Evolutionary conservation across 2,329 filamentous ascomycete genomes (phyloP), one percentile per base, ranked within the genome.

Genomic region (Biscogniauxia sp.): DNA sequence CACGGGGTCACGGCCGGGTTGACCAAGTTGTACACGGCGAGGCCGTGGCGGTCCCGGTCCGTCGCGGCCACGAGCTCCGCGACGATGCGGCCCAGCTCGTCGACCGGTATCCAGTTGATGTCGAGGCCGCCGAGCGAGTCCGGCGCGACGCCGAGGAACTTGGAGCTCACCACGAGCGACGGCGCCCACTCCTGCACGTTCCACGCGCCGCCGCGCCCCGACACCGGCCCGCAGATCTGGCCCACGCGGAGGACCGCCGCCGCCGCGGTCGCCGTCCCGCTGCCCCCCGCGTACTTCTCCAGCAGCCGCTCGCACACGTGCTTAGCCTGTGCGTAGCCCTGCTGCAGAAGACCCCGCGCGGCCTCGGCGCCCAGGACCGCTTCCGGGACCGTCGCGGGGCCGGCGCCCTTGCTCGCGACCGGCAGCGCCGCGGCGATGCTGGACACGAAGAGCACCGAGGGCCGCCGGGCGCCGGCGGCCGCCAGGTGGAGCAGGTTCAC

Each of bases 261-360:
- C 23, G 23, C 23, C 23, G 23, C 5, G 2, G 23, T 5, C 23
- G 2, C 23, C 23, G 2, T 23, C 23, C 23, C 5, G 58, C 59
- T 5, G 32, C 45, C 19, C 55, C 55, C 49, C 51, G 0, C 32
- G 45, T 64, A 69, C 5, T 41, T 56, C 11, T 69, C 65, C 9
- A 70, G 56, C 19, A 73, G 53, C 8, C 64, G 58, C 59, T 72
- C 70, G 50, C 68, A 66, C 3, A 70, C 57, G 26, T 70, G 67
- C 56, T 72, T 72, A 4, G 68, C 64, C 5, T 60, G 60, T 5
- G 66, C 69, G 41, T 73, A 73, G 2, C 71, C 71, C 57, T 72
- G 68, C 17, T 58, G 51, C 9, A 65, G 54, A 20, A 68, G 59
- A 25, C 53, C 7, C 54, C 23, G 55, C 2, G 59, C 57, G 23